Evolutionary conservation across 176 grass and related monocot species (phyloP), one percentile per base, ranked within the genome.

Genomic region (Neostapfia colusana): DNA sequence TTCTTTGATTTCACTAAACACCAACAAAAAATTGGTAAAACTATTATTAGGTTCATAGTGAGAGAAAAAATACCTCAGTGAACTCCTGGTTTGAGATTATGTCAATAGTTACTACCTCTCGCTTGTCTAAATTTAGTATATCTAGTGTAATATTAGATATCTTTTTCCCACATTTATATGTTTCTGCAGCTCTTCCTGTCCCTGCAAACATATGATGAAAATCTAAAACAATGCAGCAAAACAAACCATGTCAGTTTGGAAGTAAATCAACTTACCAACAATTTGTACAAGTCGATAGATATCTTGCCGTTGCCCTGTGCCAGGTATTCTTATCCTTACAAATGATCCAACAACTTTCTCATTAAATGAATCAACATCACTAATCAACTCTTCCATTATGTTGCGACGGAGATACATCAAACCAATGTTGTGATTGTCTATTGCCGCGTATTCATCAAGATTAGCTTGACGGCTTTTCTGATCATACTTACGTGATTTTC

Each of bases 31-130:
- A 51, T 10, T 35, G 35, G 14, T 42, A 79, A 35, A 77, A 43
- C 20, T 31, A 31, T 31, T 31, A 31, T 31, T 74, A 70, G 35
- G 74, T 73, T 69, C 17, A 3, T 55, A 38, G 17, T 24, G 63
- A 76, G 71, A 82, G 51, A 70, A 63, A 50, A 68, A 69, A 86
- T 83, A 99, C 96, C 92, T 99, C 96, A 21, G 85, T 95, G 72
- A 99, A 99, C 37, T 99, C 96, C 72, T 99, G 96, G 85, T 99
- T 99, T 76, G 96, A 99, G 37, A 93, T 92, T 69, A 90, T 99
- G 84, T 99, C 96, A 88, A 99, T 62, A 70, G 89, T 95, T 77
- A 99, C 94, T 78, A 84, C 26, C 81, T 99, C 96, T 42, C 76
- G 87, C 78, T 92, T 99, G 85, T 99, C 90, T 83, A 99, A 90